Percentiles rank a stretch among this genome's conserved stretches.
Evolutionary conservation across 257 asterid species (phyloP).

Genomic region (Hygrophila difformis): DNA sequence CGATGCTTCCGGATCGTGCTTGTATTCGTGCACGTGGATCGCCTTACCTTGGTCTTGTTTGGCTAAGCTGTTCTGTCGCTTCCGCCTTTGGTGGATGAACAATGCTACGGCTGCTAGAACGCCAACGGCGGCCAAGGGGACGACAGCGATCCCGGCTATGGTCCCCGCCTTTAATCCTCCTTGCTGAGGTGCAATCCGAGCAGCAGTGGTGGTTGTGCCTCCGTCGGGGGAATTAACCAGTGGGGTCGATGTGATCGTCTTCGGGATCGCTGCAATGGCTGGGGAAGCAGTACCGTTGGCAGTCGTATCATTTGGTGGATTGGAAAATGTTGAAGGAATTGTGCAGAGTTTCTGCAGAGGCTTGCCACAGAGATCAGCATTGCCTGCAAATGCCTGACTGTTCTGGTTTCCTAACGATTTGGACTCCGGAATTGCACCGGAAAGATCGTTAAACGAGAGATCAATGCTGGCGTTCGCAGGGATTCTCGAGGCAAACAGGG

Average conservation of each 20-base stretch:
- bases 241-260: constrained; percentile 34
- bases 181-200: constrained; percentile 25
- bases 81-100: constrained; percentile 42
- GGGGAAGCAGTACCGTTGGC: constrained; percentile 46
- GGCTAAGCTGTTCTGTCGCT: constrained; percentile 1
- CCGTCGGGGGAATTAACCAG: constrained; percentile 23
- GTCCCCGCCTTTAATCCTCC: constrained; percentile 51
- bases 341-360: constrained; percentile 59
- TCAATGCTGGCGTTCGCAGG: constrained; percentile 56
- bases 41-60: constrained; percentile 15
- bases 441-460: constrained; percentile 65
- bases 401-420: constrained; percentile 47
- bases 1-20: background rate
- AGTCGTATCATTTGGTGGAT: constrained; percentile 42
- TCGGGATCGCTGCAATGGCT: constrained; percentile 89
- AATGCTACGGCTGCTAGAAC: constrained; percentile 44
- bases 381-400: constrained; percentile 59
- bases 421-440: constrained; percentile 64
- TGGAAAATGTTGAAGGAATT: constrained; percentile 57
- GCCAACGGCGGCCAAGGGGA: constrained; percentile 67
- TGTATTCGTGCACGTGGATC: background rate
- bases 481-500: constrained; percentile 42
- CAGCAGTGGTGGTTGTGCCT: constrained; percentile 17
- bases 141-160: constrained; percentile 57
- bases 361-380: constrained; percentile 69